These are phyloP conservation scores for Pseudogymnoascus sp. DNA, from an alignment of 2,329 filamentous ascomycete species.

Conservation along the genomic window DNA sequence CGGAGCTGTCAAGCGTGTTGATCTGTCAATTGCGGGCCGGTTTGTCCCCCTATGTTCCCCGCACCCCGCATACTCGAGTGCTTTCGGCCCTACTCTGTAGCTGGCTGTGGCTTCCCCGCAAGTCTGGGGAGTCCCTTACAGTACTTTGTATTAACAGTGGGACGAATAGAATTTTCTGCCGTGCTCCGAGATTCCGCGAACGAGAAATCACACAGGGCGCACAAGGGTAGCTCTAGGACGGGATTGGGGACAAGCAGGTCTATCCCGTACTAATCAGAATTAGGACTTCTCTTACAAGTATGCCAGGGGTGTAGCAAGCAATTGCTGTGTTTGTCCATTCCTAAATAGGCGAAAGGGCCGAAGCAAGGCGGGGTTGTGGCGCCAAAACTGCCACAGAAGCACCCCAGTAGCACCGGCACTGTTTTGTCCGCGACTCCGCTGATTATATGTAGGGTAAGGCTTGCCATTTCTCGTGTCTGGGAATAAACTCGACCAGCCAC, in stretches of 20 bases:
- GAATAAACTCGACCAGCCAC: not conserved
- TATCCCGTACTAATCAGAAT: slow-evolving; percentile 1
- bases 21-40: slow-evolving; percentile 5
- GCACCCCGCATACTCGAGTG: not conserved
- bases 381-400: slow-evolving; percentile 1
- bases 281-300: not conserved
- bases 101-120: not conserved
- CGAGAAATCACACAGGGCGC: not conserved
- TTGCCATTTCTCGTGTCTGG: not conserved
- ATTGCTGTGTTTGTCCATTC: not conserved
- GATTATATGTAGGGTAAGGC: slow-evolving; percentile 3
- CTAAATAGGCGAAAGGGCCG: not conserved
- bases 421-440: slow-evolving; percentile 5
- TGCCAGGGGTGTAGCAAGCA: not conserved
- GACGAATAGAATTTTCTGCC: not conserved
- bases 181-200: not conserved
- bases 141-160: not conserved
- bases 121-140: slow-evolving; percentile 4
- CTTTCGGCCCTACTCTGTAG: not conserved
- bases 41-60: slow-evolving; percentile 4
- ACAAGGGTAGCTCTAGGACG: not conserved
- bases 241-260: not conserved
- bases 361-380: not conserved
- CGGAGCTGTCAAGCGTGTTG: not conserved
- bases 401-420: slow-evolving; percentile 2